Percentiles rank a stretch among this genome's conserved stretches.
Conservation (phyloP, 805 yeast genomes). For the Metschnikowia drakensbergensis region DNA sequence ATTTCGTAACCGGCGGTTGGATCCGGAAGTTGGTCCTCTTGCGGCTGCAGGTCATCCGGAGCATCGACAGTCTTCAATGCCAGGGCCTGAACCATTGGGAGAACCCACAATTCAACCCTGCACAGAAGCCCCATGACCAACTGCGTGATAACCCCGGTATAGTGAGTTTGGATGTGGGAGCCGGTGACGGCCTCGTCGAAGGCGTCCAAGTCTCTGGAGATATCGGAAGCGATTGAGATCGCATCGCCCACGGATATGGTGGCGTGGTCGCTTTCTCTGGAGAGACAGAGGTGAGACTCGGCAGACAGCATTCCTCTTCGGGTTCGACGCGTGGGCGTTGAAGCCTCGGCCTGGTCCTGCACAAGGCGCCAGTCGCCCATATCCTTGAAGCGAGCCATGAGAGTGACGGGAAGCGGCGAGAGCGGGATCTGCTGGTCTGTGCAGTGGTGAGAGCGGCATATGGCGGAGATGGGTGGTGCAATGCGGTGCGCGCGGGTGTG, state of each 20-base stretch:
- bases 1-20: constrained; percentile 33
- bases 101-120: constrained; percentile 1
- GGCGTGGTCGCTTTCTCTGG: constrained; percentile 38
- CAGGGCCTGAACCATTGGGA: neutral
- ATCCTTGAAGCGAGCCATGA: constrained; percentile 11
- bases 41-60: neutral
- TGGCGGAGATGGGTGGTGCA: neutral
- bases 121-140: constrained; percentile 3
- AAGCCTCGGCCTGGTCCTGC: constrained; percentile 1
- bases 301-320: constrained; percentile 13
- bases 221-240: constrained; percentile 31
- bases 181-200: neutral
- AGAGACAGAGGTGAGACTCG: constrained; percentile 6
- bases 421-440: neutral
- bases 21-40: neutral
- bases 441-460: neutral
- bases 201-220: neutral
- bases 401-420: neutral
- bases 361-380: constrained; percentile 16
- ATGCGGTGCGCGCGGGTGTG: no score
- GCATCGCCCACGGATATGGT: constrained; percentile 53
- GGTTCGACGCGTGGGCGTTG: constrained; percentile 19
- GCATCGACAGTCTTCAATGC: neutral
- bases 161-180: neutral
- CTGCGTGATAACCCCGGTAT: neutral